phyloP scores from a whole-genome alignment of 1,284 basidiomycete species.

The Ustilago sp. region DNA sequence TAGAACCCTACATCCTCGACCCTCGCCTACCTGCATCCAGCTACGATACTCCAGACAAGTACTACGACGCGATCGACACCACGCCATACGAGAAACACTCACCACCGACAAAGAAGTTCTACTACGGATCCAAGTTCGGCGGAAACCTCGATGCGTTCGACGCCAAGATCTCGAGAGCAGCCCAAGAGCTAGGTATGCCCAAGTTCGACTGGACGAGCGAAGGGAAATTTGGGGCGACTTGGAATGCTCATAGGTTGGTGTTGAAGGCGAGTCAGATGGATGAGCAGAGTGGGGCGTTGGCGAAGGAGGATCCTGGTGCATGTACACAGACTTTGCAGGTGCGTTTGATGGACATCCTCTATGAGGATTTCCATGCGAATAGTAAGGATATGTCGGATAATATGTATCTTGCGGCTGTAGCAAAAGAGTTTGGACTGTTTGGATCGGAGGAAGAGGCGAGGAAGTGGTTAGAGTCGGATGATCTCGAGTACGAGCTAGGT shows the following conservation, averaged over 20 bases:
- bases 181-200: slow-evolving; percentile 33
- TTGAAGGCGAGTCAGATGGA: slow-evolving; percentile 45
- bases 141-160: slow-evolving; percentile 53
- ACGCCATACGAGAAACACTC: slow-evolving; percentile 43
- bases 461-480: slow-evolving; percentile 53
- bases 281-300: slow-evolving; percentile 12
- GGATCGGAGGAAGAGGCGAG: slow-evolving; percentile 24
- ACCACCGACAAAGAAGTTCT: slow-evolving; percentile 52
- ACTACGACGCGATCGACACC: slow-evolving; percentile 49
- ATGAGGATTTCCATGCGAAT: slow-evolving; percentile 38
- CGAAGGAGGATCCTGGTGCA: slow-evolving; percentile 13
- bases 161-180: slow-evolving; percentile 45
- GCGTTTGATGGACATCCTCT: slow-evolving; percentile 41
- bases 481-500: slow-evolving; percentile 51
- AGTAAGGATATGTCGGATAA: slow-evolving; percentile 50
- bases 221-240: slow-evolving; percentile 54
- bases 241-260: slow-evolving; percentile 51
- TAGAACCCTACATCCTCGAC: slow-evolving; percentile 57
- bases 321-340: slow-evolving; percentile 33
- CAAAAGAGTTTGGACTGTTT: slow-evolving; percentile 37
- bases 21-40: slow-evolving; percentile 41
- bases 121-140: slow-evolving; percentile 52
- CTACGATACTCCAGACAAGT: slow-evolving; percentile 37
- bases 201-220: slow-evolving; percentile 46
- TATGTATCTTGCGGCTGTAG: slow-evolving; percentile 30